Conservation (phyloP, 23 red algal species). For the Gracilaria domingensis region DNA sequence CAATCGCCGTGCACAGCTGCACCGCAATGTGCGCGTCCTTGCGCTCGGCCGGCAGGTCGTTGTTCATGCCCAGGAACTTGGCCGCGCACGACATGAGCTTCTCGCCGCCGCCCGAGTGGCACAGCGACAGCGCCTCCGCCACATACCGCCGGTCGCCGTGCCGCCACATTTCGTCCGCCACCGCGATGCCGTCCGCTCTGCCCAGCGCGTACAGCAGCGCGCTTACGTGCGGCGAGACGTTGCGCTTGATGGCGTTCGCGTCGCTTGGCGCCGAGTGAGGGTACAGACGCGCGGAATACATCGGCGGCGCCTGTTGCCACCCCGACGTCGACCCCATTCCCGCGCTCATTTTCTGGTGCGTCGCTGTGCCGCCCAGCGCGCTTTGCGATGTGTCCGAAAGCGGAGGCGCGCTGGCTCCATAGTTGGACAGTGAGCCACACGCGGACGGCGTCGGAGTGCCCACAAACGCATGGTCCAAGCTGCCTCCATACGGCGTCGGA, state of each 20-base stretch:
- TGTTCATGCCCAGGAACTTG: slow-evolving; percentile 12
- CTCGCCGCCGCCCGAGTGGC: background rate
- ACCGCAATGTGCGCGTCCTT: slow-evolving; percentile 29
- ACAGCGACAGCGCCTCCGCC: background rate
- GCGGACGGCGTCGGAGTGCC: background rate
- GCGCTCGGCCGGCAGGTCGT: background rate
- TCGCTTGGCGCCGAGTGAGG: background rate
- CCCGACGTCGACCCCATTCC: background rate
- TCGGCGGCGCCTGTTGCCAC: background rate
- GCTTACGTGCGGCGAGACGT: background rate
- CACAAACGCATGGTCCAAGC: background rate
- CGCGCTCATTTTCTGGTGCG: background rate
- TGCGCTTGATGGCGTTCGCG: background rate
- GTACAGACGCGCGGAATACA: background rate
- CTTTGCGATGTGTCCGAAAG: slow-evolving; percentile 17
- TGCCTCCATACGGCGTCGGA: background rate
- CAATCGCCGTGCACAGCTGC: slow-evolving; percentile 49
- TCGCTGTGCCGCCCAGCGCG: slow-evolving; percentile 2
- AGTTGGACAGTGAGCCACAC: background rate
- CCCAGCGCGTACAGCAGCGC: background rate
- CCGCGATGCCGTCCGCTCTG: slow-evolving; percentile 1
- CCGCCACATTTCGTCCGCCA: slow-evolving; percentile 1
- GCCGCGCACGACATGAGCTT: background rate
- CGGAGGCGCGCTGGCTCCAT: slow-evolving; percentile 6
- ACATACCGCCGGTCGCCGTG: background rate